Evolutionary conservation across 2,329 filamentous ascomycete genomes (phyloP).

Genomic region (Colletotrichum higginsianum): DNA sequence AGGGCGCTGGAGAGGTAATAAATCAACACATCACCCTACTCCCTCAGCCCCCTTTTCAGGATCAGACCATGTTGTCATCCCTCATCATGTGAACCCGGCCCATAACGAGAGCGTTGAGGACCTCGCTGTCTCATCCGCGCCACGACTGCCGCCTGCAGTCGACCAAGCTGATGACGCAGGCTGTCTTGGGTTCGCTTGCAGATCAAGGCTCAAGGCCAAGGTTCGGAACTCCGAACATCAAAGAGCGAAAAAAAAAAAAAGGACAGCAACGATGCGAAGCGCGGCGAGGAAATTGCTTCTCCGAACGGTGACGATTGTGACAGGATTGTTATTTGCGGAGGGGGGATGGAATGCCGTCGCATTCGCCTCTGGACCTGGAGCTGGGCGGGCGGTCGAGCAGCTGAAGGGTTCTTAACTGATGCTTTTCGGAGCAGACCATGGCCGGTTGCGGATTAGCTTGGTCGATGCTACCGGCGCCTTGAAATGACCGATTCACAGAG

Average conservation of each 20-base stretch:
- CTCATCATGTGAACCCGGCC: not conserved
- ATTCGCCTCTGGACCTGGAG: not conserved
- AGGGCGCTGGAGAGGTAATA: not conserved
- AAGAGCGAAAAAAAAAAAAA: not conserved
- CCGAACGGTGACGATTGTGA: not conserved
- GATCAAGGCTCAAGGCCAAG: conserved; percentile 1
- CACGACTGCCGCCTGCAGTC: not conserved
- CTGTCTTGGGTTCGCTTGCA: conserved; percentile 10
- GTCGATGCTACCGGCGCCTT: not conserved
- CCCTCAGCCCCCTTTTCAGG: not conserved
- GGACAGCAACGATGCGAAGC: too few species aligned
- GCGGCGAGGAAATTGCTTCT: not conserved
- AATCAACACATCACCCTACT: not conserved
- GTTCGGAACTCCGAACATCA: conserved; percentile 10
- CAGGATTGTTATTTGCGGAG: too few species aligned
- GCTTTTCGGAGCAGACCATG: not conserved
- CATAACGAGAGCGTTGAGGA: not conserved
- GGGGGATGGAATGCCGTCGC: not conserved
- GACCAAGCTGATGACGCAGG: conserved; percentile 1
- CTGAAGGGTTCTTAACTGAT: not conserved
- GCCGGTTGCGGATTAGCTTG: not conserved
- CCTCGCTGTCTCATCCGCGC: not conserved
- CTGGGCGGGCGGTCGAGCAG: not conserved
- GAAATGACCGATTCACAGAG: too few species aligned
- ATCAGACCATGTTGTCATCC: not conserved